These are phyloP conservation scores for Thymus quinquecostatus DNA, from an alignment of 257 asterid species.

Conservation along the genomic window DNA sequence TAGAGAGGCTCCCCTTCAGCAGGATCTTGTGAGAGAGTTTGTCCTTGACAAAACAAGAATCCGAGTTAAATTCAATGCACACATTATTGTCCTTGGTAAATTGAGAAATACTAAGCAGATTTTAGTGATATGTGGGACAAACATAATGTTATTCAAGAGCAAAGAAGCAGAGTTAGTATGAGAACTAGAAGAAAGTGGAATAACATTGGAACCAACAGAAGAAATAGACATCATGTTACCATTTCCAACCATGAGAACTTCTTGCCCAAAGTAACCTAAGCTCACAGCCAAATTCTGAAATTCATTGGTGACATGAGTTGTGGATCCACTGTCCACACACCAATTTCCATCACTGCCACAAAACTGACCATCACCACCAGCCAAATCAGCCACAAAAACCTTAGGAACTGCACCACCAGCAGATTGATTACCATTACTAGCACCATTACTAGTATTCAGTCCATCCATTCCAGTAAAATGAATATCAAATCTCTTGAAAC, in stretches of 20 bases:
- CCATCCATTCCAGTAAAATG: not conserved
- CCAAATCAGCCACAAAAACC: no score
- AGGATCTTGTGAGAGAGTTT: not conserved
- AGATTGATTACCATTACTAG: no score
- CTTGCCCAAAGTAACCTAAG: not conserved
- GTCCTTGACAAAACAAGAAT: not conserved
- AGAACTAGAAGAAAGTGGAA: not conserved
- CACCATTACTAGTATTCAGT: no score
- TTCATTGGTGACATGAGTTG: no score
- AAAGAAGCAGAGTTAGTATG: not conserved
- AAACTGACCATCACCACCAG: no score
- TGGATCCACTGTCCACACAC: no score
- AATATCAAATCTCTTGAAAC: not conserved
- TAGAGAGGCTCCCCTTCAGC: not conserved
- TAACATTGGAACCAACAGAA: not conserved
- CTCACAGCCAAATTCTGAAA: no score
- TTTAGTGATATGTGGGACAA: not conserved
- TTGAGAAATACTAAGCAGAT: not conserved
- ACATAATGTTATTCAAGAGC: not conserved
- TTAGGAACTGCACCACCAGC: no score
- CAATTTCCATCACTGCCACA: no score
- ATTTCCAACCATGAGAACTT: not conserved
- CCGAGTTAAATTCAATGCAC: not conserved
- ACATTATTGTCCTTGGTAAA: not conserved
- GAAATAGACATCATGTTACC: not conserved